Base-by-base conservation (phyloP, 2,329 filamentous ascomycete genomes). In the Mycosphaerelloides madeirae region DNA sequence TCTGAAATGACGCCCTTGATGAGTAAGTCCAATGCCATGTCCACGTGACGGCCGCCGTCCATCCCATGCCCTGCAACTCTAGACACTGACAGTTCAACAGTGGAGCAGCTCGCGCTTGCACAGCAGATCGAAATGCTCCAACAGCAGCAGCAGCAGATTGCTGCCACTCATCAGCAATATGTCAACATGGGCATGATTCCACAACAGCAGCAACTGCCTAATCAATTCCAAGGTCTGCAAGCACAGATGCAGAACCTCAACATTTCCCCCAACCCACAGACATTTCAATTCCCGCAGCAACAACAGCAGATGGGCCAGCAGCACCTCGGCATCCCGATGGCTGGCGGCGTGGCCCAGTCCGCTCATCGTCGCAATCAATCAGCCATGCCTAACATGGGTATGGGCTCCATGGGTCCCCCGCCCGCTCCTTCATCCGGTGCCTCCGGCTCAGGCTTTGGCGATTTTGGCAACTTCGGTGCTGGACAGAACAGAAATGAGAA, bases 281-380 rank as follows among this genome's bases (percentile, higher is more conserved):
- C 83, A 58, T 97, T 95, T 69, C 91, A 96, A 65, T 96, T 96
- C 65, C 86, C 80, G 79, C 61, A 37, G 34, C 87, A 79, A 61
- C 82, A 85, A 68, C 83, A 84, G 51, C 74, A 73, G 54, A 68
- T 72, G 62, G 66, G 68, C 43, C 72, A 73, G 55, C 73, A 75
- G 56, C 74, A 81, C 57, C 69, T 83, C 63, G 85, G 82, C 54
- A 77, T 87, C 29, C 77, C 80, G 44, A 81, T 91, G 80, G 59
- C 62, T 31, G 75, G 85, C 52, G 84, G 87, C 33, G 83, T 79
- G 51, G 88, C 93, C 66, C 83, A 86, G 53, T 75, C 83, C 58
- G 83, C 88, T 68, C 93, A 98, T 78, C 89, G 93, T 68, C 89
- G 93, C 74, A 97, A 97, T 76, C 91, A 96, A 72, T 97, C 93